Base-by-base conservation (phyloP, 805 yeast genomes). In the Kodamaea kaohsiungensis region DNA sequence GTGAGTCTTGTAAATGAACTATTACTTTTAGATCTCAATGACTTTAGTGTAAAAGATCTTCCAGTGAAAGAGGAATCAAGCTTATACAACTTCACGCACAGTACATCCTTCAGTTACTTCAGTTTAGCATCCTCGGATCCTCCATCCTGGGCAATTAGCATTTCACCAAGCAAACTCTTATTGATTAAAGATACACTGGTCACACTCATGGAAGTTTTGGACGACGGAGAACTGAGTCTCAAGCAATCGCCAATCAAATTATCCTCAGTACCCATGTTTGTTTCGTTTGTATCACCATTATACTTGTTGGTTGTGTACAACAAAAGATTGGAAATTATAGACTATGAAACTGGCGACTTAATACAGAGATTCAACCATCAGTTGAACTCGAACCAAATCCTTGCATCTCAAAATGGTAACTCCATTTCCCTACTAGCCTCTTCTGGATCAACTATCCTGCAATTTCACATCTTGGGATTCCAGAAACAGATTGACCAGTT, bases 401-500 rank as follows among this genome's bases (percentile, higher is more conserved):
- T 51, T 16, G 58, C 63, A 3, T 48, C 61, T 22, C 40, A 55
- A 2, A 62, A 58, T 17, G 52, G 50, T 0, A 52, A 54, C 12
- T 48, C 53, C 2, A 53, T 68, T 1, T 59, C 59, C 37, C 38
- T 71, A 7, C 43, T 43, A n/a, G 19, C 51, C 17, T 70, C 68
- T 1, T 68, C 73, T 0, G 70, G 67, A n/a, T 51, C 59, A 2
- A 33, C 67, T 33, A 54, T 76, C 0, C 57, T 68, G 6, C 73
- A 69, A 46, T 74, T 74, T 56, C 64, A 63, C 25, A 58, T 69
- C 1, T 46, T 62, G 10, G 61, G 63, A 5, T 63, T 59, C 43
- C 72, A 73, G 51, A 65, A 65, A 30, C 79, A 75, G 53, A 64
- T 75, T 12, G 74, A 72, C 37, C 77, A 73, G 49, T 75, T 64